phyloP scores from a whole-genome alignment of 345 rosid species.

The Lepidium aucheri region DNA sequence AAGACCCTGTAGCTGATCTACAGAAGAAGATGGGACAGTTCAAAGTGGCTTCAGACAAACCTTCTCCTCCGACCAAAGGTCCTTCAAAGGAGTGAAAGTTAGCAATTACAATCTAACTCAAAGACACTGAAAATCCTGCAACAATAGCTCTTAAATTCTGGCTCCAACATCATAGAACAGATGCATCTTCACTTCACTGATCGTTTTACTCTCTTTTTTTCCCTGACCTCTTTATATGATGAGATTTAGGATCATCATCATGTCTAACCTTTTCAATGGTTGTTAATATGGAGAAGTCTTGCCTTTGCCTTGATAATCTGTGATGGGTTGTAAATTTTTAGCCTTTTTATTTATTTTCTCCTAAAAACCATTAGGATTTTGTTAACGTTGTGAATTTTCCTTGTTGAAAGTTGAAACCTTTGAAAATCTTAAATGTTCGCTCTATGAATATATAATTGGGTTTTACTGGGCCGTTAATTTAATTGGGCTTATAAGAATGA shows the following conservation, averaged over 20 bases:
- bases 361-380: neutral
- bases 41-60: conserved; percentile 39
- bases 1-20: conserved; percentile 64
- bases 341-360: neutral
- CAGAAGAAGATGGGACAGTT: conserved; percentile 82
- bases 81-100: conserved; percentile 16
- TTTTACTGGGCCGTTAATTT: neutral
- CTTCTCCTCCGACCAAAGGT: conserved; percentile 32
- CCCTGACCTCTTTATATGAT: neutral
- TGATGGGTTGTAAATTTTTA: conserved; percentile 8
- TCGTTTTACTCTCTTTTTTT: neutral
- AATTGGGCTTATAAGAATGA: neutral
- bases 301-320: neutral
- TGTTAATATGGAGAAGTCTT: conserved; percentile 10
- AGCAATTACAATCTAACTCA: neutral
- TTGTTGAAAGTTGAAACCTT: neutral
- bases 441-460: neutral
- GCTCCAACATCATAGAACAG: too few species aligned
- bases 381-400: too few species aligned
- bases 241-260: neutral
- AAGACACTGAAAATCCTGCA: neutral
- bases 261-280: conserved; percentile 2
- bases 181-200: conserved; percentile 8
- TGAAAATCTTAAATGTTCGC: too few species aligned
- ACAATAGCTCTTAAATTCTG: too few species aligned